Evolutionary conservation across 2,329 filamentous ascomycete species (phyloP).

Genomic region (Allantophomopsis lycopodina): DNA sequence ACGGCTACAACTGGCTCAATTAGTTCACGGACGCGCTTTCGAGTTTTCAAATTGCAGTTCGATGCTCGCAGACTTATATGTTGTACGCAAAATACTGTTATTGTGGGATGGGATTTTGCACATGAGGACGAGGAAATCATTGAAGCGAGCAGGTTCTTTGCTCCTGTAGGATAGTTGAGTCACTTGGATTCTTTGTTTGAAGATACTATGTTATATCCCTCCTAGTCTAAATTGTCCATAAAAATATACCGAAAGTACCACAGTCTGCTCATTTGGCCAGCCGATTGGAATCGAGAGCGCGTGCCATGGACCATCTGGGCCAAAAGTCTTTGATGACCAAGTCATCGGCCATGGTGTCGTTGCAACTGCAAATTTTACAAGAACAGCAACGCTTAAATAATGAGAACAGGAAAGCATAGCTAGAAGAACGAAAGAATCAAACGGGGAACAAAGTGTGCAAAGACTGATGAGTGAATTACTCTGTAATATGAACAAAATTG

Average conservation of each 20-base stretch:
- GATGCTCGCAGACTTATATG: slow-evolving; percentile 88
- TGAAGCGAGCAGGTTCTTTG: slow-evolving; percentile 68
- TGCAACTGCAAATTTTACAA: background rate
- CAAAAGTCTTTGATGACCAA: slow-evolving; percentile 8
- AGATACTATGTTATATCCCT: too few species aligned
- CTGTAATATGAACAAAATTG: too few species aligned
- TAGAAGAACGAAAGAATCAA: too few species aligned
- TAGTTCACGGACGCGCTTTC: slow-evolving; percentile 20
- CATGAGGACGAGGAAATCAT: slow-evolving; percentile 71
- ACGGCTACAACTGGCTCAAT: too few species aligned
- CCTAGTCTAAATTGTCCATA: too few species aligned
- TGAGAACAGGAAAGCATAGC: too few species aligned
- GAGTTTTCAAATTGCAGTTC: slow-evolving; percentile 95
- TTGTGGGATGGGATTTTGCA: slow-evolving; percentile 97
- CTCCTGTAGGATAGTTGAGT: slow-evolving; percentile 38
- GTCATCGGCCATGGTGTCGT: background rate
- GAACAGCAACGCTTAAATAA: too few species aligned
- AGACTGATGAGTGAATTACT: too few species aligned
- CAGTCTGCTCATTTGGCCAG: slow-evolving; percentile 2
- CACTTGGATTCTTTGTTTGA: too few species aligned
- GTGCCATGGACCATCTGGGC: slow-evolving; percentile 10
- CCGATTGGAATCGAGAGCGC: slow-evolving; percentile 6
- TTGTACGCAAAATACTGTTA: slow-evolving; percentile 80
- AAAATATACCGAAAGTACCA: too few species aligned
- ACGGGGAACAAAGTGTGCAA: too few species aligned